Evolutionary conservation across 2,329 filamentous ascomycete genomes (phyloP).

Genomic region (Didymella arachidicola): DNA sequence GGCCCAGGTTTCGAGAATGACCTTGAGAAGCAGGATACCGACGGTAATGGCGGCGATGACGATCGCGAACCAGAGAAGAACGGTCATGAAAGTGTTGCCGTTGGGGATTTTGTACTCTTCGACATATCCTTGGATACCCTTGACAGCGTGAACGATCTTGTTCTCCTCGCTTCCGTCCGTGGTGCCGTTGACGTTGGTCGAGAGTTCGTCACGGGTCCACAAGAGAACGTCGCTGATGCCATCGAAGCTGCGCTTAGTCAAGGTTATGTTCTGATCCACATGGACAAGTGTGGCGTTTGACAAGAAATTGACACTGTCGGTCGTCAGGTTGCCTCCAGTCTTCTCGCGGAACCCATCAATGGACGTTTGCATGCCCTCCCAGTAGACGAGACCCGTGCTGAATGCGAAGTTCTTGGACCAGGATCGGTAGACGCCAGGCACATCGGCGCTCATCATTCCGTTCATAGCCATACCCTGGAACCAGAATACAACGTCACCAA

Average conservation of each 20-base stretch:
- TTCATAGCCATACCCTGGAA: slow-evolving; percentile 96
- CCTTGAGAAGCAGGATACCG: slow-evolving; percentile 86
- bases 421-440: slow-evolving; percentile 85
- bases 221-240: slow-evolving; percentile 58
- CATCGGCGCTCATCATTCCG: slow-evolving; percentile 91
- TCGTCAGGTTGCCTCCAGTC: slow-evolving; percentile 87
- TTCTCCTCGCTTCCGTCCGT: slow-evolving; percentile 50
- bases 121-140: slow-evolving; percentile 82
- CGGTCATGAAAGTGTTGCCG: slow-evolving; percentile 95
- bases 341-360: slow-evolving; percentile 83
- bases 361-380: slow-evolving; percentile 77
- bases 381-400: slow-evolving; percentile 83
- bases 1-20: slow-evolving; percentile 89
- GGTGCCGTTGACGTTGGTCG: slow-evolving; percentile 44
- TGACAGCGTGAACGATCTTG: slow-evolving; percentile 65
- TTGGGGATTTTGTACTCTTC: slow-evolving; percentile 84
- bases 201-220: slow-evolving; percentile 60
- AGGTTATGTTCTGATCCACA: slow-evolving; percentile 64
- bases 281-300: slow-evolving; percentile 79
- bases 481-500: slow-evolving; percentile 84
- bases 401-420: slow-evolving; percentile 95
- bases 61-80: slow-evolving; percentile 87
- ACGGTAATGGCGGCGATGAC: slow-evolving; percentile 84
- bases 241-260: slow-evolving; percentile 60
- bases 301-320: slow-evolving; percentile 78